Conservation (phyloP, 371 early-diverging fungal species). For the Mortierella sp. region DNA sequence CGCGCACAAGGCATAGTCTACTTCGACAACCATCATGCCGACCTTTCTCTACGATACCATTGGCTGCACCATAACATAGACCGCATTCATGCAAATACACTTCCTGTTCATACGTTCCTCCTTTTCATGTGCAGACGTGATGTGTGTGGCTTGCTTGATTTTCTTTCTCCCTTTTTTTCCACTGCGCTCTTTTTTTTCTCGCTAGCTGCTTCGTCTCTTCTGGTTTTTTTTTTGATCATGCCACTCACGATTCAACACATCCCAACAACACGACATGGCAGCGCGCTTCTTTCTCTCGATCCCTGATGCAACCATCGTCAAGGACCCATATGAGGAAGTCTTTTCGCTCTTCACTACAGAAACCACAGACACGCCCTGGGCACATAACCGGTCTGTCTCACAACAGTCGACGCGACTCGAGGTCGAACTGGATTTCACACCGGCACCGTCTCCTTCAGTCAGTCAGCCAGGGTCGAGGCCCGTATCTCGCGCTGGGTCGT, state of each 20-base stretch:
- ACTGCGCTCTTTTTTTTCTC: neutral
- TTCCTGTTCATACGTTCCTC: neutral
- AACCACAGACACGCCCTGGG: constrained; percentile 38
- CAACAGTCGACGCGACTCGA: constrained; percentile 42
- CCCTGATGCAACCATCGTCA: constrained; percentile 28
- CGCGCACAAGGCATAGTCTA: neutral
- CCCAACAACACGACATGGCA: constrained; percentile 15
- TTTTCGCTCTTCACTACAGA: constrained; percentile 52
- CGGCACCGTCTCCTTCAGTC: constrained; percentile 33
- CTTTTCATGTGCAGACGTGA: neutral
- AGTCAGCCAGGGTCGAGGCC: constrained; percentile 45
- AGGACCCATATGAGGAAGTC: constrained; percentile 51
- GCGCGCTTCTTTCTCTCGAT: constrained; percentile 47
- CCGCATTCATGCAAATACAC: neutral
- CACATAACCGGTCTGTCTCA: constrained; percentile 50
- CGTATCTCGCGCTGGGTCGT: constrained; percentile 19
- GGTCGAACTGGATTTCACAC: constrained; percentile 50
- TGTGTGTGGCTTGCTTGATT: neutral
- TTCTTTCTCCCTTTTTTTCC: neutral
- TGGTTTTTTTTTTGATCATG: neutral
- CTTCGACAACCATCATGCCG: neutral
- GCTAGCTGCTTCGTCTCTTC: neutral
- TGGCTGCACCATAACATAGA: neutral
- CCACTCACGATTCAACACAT: no score
- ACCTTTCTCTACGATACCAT: neutral